Evolutionary conservation across 495 filamentous ascomycete species (phyloP).

Genomic region (Barbatosphaeria neglecta): DNA sequence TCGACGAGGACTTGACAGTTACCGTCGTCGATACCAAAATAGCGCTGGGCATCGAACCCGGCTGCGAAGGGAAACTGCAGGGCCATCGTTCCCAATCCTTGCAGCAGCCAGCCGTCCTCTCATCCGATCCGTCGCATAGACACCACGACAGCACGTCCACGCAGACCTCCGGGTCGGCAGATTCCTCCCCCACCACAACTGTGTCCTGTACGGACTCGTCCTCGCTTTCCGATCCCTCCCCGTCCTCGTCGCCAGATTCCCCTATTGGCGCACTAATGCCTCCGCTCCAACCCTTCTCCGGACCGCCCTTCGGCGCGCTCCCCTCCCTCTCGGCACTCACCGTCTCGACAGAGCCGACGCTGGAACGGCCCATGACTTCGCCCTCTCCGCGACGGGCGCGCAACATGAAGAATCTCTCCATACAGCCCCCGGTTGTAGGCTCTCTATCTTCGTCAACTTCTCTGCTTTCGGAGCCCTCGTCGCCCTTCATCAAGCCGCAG

Average conservation of each 20-base stretch:
- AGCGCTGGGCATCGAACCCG: slow-evolving; percentile 26
- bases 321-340: slow-evolving; percentile 31
- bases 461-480: slow-evolving; percentile 60
- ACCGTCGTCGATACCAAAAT: slow-evolving; percentile 32
- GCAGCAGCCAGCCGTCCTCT: slow-evolving; percentile 20
- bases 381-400: slow-evolving; percentile 66
- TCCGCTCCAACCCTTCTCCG: slow-evolving; percentile 45
- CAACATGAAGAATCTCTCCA: slow-evolving; percentile 87
- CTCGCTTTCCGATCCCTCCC: slow-evolving; percentile 78
- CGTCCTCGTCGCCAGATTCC: slow-evolving; percentile 83
- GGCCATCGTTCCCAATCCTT: slow-evolving; percentile 15
- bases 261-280: slow-evolving; percentile 45
- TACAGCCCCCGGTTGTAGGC: slow-evolving; percentile 59
- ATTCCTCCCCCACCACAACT: slow-evolving; percentile 91
- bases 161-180: slow-evolving; percentile 69
- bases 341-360: slow-evolving; percentile 23
- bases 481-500: slow-evolving; percentile 70
- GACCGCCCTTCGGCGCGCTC: slow-evolving; percentile 30
- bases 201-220: slow-evolving; percentile 87
- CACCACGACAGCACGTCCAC: slow-evolving; percentile 65
- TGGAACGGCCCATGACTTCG: slow-evolving; percentile 47
- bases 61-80: slow-evolving; percentile 14
- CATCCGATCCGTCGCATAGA: slow-evolving; percentile 34
- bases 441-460: slow-evolving; percentile 19
- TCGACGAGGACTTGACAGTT: slow-evolving; percentile 30